Base-by-base conservation (phyloP, 148 eudicot species). In the Chenopodium formosanum region DNA sequence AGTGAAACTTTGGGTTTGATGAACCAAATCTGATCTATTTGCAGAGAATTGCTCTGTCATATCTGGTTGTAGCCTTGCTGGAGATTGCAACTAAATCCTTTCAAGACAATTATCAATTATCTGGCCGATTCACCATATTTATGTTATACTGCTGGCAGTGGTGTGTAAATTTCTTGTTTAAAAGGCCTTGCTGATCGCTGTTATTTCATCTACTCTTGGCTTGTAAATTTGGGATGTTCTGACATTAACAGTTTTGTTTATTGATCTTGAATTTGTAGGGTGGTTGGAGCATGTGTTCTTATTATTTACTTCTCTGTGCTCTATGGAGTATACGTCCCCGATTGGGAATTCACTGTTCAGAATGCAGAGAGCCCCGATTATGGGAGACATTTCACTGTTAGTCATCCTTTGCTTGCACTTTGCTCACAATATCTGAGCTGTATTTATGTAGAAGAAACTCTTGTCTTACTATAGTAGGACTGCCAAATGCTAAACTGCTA, bases 31-130 rank as follows among this genome's bases (percentile, higher is more conserved):
- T 75, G 56, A 40, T 71, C 72, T 25, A 32, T 81, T 85, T 76
- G 20, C 82, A 95, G 98, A 91, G 98, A 90, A 95, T 95, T 79
- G 96, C 96, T 84, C 82, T 95, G 37, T 93, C 94, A 67, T 95
- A 95, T 88, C 81, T 95, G 71, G 83, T 95, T 44, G 94, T 95
- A 77, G 86, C 97, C 48, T 67, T 92, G 31, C 32, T 92, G 78
- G 97, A 95, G 85, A 92, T 92, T 75, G 81, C 82, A 60, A 90
- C 91, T 23, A 92, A 82, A 86, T 78, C 74, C 50, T 72, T 83
- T 22, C 86, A 67, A 80, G 65, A 79, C 32, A 89, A 82, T 44
- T 82, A 56, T 64, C 90, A 79, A 47, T 50, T 80, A 60, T 81
- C 80, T 82, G 84, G 89, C 40, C 87, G 79, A 16, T 82, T 92